phyloP scores from a whole-genome alignment of 495 filamentous ascomycete genomes.

The Podospora comata region DNA sequence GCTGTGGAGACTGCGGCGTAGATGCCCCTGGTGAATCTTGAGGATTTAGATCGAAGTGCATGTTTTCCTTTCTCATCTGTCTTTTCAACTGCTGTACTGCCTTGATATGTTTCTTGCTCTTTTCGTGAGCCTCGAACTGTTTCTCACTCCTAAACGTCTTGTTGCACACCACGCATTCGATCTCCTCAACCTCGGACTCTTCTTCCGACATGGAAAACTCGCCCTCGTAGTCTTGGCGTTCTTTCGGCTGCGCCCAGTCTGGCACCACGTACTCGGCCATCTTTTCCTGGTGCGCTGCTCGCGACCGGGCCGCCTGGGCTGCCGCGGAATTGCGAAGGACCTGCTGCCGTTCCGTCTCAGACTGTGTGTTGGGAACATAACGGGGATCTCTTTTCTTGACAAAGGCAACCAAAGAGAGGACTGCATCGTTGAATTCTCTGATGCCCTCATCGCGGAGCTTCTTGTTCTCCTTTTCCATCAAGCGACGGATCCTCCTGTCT shows the following conservation, averaged over 20 bases:
- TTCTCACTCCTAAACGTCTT: slow-evolving; percentile 94
- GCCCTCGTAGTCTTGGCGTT: slow-evolving; percentile 38
- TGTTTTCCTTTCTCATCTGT: slow-evolving; percentile 79
- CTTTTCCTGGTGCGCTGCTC: slow-evolving; percentile 76
- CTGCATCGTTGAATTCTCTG: slow-evolving; percentile 88
- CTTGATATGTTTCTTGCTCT: slow-evolving; percentile 92
- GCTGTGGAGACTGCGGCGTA: slow-evolving; percentile 42
- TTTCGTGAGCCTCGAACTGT: slow-evolving; percentile 90
- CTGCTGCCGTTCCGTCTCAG: slow-evolving; percentile 77
- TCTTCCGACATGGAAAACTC: slow-evolving; percentile 50
- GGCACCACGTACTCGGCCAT: slow-evolving; percentile 62
- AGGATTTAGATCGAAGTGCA: slow-evolving; percentile 52
- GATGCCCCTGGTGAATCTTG: slow-evolving; percentile 25
- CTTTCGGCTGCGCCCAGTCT: slow-evolving; percentile 68
- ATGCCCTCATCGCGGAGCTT: slow-evolving; percentile 76
- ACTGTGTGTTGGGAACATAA: slow-evolving; percentile 63
- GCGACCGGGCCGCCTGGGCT: slow-evolving; percentile 78
- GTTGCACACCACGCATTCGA: slow-evolving; percentile 87
- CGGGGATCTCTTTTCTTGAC: slow-evolving; percentile 91
- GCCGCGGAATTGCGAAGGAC: slow-evolving; percentile 71
- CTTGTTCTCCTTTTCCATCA: slow-evolving; percentile 96
- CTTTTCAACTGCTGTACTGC: slow-evolving; percentile 72
- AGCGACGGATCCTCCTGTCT: slow-evolving; percentile 74
- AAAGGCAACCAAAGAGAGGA: slow-evolving; percentile 81
- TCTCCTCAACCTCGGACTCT: slow-evolving; percentile 58